Conservation (phyloP, 2,329 filamentous ascomycete genomes). For the Aureobasidium sp. region DNA sequence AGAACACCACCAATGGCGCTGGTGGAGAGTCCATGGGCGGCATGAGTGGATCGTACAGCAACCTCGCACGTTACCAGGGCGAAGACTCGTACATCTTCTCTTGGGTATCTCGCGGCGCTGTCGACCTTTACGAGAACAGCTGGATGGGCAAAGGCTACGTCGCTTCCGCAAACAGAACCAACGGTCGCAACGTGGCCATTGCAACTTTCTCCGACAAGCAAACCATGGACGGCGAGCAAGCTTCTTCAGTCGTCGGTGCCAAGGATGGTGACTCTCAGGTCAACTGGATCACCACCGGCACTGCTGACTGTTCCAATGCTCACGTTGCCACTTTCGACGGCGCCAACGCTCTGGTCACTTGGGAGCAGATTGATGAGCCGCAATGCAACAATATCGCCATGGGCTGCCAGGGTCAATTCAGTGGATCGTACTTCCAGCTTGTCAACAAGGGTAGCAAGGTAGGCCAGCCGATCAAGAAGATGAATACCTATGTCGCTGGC, state of each 20-base stretch:
- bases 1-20: conserved; percentile 54
- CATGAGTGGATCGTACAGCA: conserved; percentile 56
- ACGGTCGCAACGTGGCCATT: conserved; percentile 54
- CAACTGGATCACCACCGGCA: conserved; percentile 51
- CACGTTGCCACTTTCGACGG: conserved; percentile 51
- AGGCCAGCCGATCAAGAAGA: conserved; percentile 44
- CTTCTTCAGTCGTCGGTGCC: conserved; percentile 47
- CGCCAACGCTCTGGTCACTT: conserved; percentile 49
- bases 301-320: conserved; percentile 51
- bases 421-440: conserved; percentile 54
- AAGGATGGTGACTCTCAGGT: conserved; percentile 51
- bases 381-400: conserved; percentile 51
- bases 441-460: conserved; percentile 48
- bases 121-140: conserved; percentile 47
- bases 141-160: conserved; percentile 56
- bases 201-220: conserved; percentile 52
- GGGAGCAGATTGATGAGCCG: conserved; percentile 54
- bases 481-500: conserved; percentile 52
- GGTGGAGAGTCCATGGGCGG: conserved; percentile 55
- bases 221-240: conserved; percentile 48
- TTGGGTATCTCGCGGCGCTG: conserved; percentile 55
- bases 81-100: conserved; percentile 52
- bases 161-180: conserved; percentile 46
- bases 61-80: conserved; percentile 47
- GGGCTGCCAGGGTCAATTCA: conserved; percentile 53